These are phyloP conservation scores for Penicillium nordicum DNA, from an alignment of 2,329 filamentous ascomycete species.

Conservation along the genomic window DNA sequence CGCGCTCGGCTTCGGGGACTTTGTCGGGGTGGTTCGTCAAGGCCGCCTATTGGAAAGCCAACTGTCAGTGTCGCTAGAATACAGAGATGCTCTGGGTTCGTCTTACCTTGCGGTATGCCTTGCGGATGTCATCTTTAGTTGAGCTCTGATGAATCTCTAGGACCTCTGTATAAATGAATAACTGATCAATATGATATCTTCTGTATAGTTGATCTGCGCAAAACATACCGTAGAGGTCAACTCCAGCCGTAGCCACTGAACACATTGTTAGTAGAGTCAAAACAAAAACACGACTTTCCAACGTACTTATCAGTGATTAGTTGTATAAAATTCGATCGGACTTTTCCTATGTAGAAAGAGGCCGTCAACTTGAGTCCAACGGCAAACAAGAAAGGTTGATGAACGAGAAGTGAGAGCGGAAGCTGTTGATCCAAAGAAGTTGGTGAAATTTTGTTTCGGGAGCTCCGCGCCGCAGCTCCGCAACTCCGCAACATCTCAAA, in stretches of 20 bases:
- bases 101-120: constrained; percentile 87
- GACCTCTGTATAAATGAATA: constrained; percentile 57
- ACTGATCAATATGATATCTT: constrained; percentile 5
- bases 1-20: constrained; percentile 78
- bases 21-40: constrained; percentile 93
- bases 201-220: not conserved
- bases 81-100: not conserved
- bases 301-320: not conserved
- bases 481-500: constrained; percentile 13
- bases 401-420: constrained; percentile 3
- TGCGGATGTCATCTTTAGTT: constrained; percentile 79
- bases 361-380: not conserved
- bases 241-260: constrained; percentile 38
- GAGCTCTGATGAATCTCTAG: constrained; percentile 71
- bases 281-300: constrained; percentile 1
- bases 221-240: constrained; percentile 61
- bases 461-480: constrained; percentile 24
- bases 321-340: not conserved
- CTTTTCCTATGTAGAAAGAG: not conserved
- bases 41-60: constrained; percentile 60
- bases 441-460: constrained; percentile 23
- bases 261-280: constrained; percentile 18
- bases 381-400: constrained; percentile 4
- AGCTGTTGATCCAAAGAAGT: constrained; percentile 9
- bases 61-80: constrained; percentile 6